Conservation (phyloP, 2,329 filamentous ascomycete genomes). For the Plenodomus biglobosus region DNA sequence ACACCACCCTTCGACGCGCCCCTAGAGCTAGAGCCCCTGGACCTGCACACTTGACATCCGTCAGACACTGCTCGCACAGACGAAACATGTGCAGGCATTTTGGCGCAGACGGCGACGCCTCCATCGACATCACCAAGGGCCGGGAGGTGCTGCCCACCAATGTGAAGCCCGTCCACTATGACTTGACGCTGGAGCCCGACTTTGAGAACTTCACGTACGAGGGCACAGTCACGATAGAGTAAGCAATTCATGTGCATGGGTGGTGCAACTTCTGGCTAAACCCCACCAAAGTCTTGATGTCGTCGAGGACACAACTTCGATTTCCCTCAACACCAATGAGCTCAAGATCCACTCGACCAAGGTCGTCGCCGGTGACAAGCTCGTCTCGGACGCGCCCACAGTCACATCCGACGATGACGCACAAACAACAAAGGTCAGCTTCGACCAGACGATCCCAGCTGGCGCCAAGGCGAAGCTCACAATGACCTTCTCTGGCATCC, state of each 20-base stretch:
- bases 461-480: slow-evolving; percentile 77
- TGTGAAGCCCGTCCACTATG: slow-evolving; percentile 88
- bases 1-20: slow-evolving; percentile 24
- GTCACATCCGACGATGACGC: slow-evolving; percentile 75
- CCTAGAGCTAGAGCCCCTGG: slow-evolving; percentile 17
- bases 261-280: slow-evolving; percentile 19
- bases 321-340: slow-evolving; percentile 86
- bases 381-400: slow-evolving; percentile 63
- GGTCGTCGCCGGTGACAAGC: slow-evolving; percentile 62
- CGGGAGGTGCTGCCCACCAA: slow-evolving; percentile 89
- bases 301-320: slow-evolving; percentile 76
- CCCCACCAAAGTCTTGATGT: slow-evolving; percentile 66
- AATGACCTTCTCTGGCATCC: slow-evolving; percentile 73
- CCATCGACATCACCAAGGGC: slow-evolving; percentile 62
- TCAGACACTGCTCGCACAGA: slow-evolving; percentile 71
- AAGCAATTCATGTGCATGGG: slow-evolving; percentile 27
- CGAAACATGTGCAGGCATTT: slow-evolving; percentile 71
- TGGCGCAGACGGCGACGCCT: slow-evolving; percentile 58
- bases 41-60: slow-evolving; percentile 20
- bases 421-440: slow-evolving; percentile 80
- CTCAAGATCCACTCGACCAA: slow-evolving; percentile 77
- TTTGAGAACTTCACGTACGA: slow-evolving; percentile 85
- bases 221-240: slow-evolving; percentile 81
- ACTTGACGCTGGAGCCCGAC: slow-evolving; percentile 87
- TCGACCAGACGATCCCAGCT: slow-evolving; percentile 70